These are phyloP conservation scores for Eucalyptus erythrocorys DNA, from an alignment of 345 rosid genomes.

Conservation along the genomic window DNA sequence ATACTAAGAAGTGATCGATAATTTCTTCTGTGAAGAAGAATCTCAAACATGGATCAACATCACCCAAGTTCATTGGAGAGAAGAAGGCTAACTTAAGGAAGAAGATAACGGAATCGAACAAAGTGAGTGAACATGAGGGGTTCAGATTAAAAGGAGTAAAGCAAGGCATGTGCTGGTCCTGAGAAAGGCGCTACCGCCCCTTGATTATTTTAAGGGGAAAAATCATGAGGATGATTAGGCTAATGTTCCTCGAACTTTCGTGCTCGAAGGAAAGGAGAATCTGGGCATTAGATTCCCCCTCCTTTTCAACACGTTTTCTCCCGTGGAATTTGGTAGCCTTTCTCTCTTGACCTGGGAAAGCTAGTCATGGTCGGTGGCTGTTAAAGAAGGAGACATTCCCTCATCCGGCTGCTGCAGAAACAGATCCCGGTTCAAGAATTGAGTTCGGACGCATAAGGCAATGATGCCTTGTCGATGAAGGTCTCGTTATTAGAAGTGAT, in stretches of 20 bases:
- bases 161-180: not conserved
- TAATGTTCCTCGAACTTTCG: not conserved
- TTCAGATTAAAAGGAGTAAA: not conserved
- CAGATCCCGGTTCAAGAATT: not conserved
- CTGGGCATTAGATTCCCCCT: not conserved
- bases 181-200: not conserved
- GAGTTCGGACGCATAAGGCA: not conserved
- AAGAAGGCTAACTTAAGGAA: not conserved
- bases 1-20: not conserved
- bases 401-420: not conserved
- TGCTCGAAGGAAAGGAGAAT: not conserved
- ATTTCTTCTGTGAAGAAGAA: not conserved
- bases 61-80: not conserved
- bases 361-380: not conserved
- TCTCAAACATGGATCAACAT: not conserved
- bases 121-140: not conserved
- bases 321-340: not conserved
- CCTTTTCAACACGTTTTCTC: not conserved
- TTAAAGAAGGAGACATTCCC: not conserved
- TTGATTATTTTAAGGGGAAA: not conserved
- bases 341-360: not conserved
- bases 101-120: not conserved
- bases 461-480: not conserved
- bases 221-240: not conserved
- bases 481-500: accelerated